Evolutionary conservation across 257 asterid species (phyloP).

Genomic region (Catharanthus roseus): DNA sequence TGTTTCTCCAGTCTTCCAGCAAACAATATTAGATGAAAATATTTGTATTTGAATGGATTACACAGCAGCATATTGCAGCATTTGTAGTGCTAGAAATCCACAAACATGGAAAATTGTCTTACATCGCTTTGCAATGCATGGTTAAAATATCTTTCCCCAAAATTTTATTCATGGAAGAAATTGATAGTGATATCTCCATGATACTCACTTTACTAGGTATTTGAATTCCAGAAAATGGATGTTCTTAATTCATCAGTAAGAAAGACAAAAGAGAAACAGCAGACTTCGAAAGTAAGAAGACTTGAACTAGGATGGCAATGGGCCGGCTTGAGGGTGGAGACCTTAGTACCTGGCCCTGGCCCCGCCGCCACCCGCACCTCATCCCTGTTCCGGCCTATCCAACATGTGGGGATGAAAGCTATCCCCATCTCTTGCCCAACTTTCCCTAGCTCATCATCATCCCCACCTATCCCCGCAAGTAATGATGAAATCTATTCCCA

Average conservation of each 20-base stretch:
- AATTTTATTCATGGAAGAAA: neutral
- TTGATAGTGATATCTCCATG: neutral
- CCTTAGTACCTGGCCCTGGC: too few species aligned
- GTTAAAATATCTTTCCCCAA: neutral
- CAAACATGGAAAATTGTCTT: neutral
- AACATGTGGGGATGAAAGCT: too few species aligned
- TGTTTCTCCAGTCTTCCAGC: too few species aligned
- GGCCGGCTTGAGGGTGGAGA: too few species aligned
- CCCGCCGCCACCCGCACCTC: too few species aligned
- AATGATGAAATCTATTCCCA: too few species aligned
- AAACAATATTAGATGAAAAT: neutral
- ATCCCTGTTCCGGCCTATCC: too few species aligned
- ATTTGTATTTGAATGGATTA: neutral
- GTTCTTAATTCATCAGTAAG: neutral
- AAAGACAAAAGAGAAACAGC: neutral
- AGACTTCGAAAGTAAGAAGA: neutral
- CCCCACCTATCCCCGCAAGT: too few species aligned
- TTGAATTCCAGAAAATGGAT: neutral
- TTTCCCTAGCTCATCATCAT: too few species aligned
- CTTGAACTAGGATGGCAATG: too few species aligned
- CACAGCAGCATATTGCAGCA: neutral
- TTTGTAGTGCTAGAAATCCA: neutral
- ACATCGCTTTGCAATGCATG: neutral
- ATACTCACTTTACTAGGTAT: neutral
- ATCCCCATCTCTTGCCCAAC: too few species aligned